Base-by-base conservation (phyloP, 352 stramenopile genomes). In the Globisporangium nagaii region DNA sequence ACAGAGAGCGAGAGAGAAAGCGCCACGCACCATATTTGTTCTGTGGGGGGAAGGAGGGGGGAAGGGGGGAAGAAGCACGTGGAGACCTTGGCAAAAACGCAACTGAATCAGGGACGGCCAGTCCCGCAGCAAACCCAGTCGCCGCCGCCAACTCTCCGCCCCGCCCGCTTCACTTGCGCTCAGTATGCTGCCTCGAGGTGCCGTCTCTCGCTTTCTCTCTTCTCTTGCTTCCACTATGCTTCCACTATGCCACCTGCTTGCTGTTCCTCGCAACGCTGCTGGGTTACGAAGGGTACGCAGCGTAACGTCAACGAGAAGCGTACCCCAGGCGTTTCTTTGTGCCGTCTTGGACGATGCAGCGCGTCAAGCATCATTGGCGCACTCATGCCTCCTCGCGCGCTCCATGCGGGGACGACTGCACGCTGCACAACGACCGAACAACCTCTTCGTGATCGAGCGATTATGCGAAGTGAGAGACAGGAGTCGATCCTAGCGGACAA, bases 31-130 rank as follows among this genome's bases (percentile, higher is more conserved):
- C 59, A 66, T 66, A 44, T 31, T 58, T 43, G 58, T 37, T 58
- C 34, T 53, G 42, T 57, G 40, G 31, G 22, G 12, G 17, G 36
- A 12, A 50, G 32, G 19, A 46, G 13, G 22, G 45, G 13, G 42
- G 39, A 51, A 53, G 40, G 28, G 27, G 43, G 50, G 43, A 43
- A 40, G 41, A 49, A 53, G 25, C 25, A 45, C 13, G 15, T 42
- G 41, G 53, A 49, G 48, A 53, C 36, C 54, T 56, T 66, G 71
- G 60, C 55, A 64, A 68, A 68, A 63, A 47, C 49, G 51, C 56
- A 68, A 68, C 55, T 68, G 58, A 66, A 46, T 52, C 56, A 60
- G 30, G 28, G 39, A 5, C 12, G n/a, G 19, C 9, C 15, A 22
- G n/a, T 20, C 22, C 4, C 24, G 43, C 28, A 13, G 20, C 17